A percentile compares a stretch with the other conserved stretches of the same genome.
These are phyloP conservation scores for Viola pubescens DNA, from an alignment of 441 rosid genomes.

Conservation along the genomic window DNA sequence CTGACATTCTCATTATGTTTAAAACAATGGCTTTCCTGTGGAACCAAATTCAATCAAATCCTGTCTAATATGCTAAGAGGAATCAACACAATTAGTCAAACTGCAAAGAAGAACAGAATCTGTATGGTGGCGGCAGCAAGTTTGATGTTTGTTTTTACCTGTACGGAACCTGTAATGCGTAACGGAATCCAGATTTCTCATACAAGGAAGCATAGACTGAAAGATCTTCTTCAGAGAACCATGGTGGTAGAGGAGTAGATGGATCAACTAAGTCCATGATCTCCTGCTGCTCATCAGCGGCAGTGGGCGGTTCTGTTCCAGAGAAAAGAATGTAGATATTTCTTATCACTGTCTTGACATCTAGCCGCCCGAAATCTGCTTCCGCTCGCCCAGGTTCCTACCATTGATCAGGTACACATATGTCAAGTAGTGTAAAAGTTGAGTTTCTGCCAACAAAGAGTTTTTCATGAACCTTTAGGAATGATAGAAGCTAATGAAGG, in stretches of 20 bases:
- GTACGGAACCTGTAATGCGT: slow-evolving; percentile 33
- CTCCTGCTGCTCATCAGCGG: slow-evolving; percentile 32
- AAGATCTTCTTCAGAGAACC: slow-evolving; percentile 41
- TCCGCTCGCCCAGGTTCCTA: slow-evolving; percentile 42
- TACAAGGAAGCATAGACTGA: slow-evolving; percentile 32
- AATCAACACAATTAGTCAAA: too few species aligned
- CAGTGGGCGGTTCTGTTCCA: slow-evolving; percentile 23
- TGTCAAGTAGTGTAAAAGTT: background rate
- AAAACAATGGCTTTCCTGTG: too few species aligned
- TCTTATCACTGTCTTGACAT: slow-evolving; percentile 30
- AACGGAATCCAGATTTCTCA: slow-evolving; percentile 34
- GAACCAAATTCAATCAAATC: too few species aligned
- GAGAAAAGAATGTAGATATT: slow-evolving; percentile 42
- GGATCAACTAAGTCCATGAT: slow-evolving; percentile 36
- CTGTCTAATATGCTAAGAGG: too few species aligned
- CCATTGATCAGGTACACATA: background rate
- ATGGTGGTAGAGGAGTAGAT: slow-evolving; percentile 31
- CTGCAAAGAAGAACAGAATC: too few species aligned
- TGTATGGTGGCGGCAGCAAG: too few species aligned
- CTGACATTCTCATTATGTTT: too few species aligned
- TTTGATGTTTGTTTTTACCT: slow-evolving; percentile 15
- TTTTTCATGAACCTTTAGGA: background rate
- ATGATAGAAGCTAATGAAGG: background rate
- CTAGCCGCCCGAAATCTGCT: slow-evolving; percentile 34
- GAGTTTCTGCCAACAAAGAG: background rate